Percentiles rank a stretch among this genome's conserved stretches.
Evolutionary conservation across 2,329 filamentous ascomycete genomes (phyloP).

Genomic region (Davidsoniella australis): DNA sequence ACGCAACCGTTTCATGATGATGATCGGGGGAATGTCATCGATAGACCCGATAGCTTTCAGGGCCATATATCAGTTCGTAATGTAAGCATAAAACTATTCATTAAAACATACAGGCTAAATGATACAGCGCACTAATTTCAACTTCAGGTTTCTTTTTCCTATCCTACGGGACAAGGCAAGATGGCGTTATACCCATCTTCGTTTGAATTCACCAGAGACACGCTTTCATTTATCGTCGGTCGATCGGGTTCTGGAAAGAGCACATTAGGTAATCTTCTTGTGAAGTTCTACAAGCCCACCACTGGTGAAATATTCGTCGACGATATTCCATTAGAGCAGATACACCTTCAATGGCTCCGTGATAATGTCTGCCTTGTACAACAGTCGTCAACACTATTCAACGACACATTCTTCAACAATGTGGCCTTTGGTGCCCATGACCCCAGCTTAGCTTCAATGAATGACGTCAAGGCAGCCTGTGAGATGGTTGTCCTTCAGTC

Average conservation of each 20-base stretch:
- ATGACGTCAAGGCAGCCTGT: constrained; percentile 43
- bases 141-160: too few relatives aligned
- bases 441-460: constrained; percentile 26
- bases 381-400: constrained; percentile 60
- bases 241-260: constrained; percentile 42
- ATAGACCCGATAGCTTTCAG: too few relatives aligned
- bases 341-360: constrained; percentile 58
- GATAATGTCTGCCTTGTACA: constrained; percentile 66
- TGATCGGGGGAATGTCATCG: too few relatives aligned
- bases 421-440: constrained; percentile 50
- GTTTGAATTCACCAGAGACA: too few relatives aligned
- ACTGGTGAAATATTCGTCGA: constrained; percentile 55
- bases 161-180: too few relatives aligned
- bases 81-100: too few relatives aligned
- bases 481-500: constrained; percentile 51
- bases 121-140: too few relatives aligned
- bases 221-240: constrained; percentile 26
- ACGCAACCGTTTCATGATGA: too few relatives aligned
- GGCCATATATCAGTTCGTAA: too few relatives aligned
- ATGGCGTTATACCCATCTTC: too few relatives aligned
- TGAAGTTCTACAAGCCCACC: constrained; percentile 55
- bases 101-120: too few relatives aligned
- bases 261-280: constrained; percentile 63
- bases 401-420: constrained; percentile 63
- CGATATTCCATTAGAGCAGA: constrained; percentile 36